Conservation (phyloP, 768 basidiomycete species). For the Wakefieldia striispora region DNA sequence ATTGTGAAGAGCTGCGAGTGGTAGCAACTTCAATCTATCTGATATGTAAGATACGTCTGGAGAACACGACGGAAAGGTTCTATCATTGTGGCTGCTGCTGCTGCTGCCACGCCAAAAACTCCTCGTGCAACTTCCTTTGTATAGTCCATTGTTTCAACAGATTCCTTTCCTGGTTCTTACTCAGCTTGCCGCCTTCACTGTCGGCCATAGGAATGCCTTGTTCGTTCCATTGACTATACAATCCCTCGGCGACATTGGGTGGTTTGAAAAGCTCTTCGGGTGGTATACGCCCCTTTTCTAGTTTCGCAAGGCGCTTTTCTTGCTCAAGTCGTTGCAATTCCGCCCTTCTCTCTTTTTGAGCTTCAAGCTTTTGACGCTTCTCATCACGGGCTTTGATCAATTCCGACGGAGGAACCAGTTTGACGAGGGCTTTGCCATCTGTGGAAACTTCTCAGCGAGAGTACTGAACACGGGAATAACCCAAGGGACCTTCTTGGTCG, state of each 20-base stretch:
- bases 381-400: constrained; percentile 86
- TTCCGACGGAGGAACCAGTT: constrained; percentile 80
- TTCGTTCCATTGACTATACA: constrained; percentile 84
- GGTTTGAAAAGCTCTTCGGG: constrained; percentile 84
- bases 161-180: constrained; percentile 79
- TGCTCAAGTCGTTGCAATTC: constrained; percentile 62
- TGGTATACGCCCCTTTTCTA: constrained; percentile 80
- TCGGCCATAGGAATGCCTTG: constrained; percentile 85
- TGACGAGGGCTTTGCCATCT: constrained; percentile 96
- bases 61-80: background rate
- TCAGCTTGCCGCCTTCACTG: constrained; percentile 77
- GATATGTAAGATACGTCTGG: background rate
- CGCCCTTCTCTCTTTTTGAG: constrained; percentile 78
- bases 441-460: background rate
- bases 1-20: constrained; percentile 66
- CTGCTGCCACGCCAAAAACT: constrained; percentile 58
- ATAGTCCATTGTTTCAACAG: constrained; percentile 64
- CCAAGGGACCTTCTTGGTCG: constrained; percentile 81
- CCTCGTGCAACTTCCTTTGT: constrained; percentile 80
- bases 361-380: constrained; percentile 71
- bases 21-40: constrained; percentile 36
- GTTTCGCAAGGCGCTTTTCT: constrained; percentile 66
- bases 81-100: constrained; percentile 18
- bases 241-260: constrained; percentile 67
- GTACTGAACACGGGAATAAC: background rate